A percentile compares a stretch with the other conserved stretches of the same genome.
Conservation (phyloP, 257 asterid species). For the Petunia secreta region DNA sequence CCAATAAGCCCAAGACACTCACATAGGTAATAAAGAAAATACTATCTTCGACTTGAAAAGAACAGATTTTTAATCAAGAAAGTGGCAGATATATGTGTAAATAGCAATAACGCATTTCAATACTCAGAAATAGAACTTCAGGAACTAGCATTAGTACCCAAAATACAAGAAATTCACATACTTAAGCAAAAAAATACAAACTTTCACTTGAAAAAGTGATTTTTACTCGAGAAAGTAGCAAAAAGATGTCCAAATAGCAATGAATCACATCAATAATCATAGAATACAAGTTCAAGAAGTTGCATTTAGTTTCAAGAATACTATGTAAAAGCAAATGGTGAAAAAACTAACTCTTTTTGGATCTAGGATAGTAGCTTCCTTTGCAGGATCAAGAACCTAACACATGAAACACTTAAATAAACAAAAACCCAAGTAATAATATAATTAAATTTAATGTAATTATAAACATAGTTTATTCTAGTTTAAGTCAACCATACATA, state of each 20-base stretch:
- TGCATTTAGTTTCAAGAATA: background rate
- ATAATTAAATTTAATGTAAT: background rate
- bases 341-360: background rate
- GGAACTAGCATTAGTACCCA: background rate
- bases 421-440: background rate
- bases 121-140: background rate
- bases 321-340: background rate
- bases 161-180: background rate
- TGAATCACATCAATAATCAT: too few species aligned
- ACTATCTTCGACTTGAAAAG: background rate
- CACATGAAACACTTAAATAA: slow-evolving; percentile 10
- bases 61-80: background rate
- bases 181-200: too few species aligned
- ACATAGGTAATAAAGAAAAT: background rate
- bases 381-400: slow-evolving; percentile 27
- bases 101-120: background rate
- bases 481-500: background rate
- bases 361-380: background rate
- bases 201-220: too few species aligned
- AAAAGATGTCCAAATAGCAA: too few species aligned
- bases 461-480: background rate
- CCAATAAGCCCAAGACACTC: background rate
- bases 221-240: too few species aligned
- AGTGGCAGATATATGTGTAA: background rate
- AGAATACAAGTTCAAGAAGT: too few species aligned